phyloP scores from a whole-genome alignment of 2,329 filamentous ascomycete genomes.

The Dactylellina cionopaga region DNA sequence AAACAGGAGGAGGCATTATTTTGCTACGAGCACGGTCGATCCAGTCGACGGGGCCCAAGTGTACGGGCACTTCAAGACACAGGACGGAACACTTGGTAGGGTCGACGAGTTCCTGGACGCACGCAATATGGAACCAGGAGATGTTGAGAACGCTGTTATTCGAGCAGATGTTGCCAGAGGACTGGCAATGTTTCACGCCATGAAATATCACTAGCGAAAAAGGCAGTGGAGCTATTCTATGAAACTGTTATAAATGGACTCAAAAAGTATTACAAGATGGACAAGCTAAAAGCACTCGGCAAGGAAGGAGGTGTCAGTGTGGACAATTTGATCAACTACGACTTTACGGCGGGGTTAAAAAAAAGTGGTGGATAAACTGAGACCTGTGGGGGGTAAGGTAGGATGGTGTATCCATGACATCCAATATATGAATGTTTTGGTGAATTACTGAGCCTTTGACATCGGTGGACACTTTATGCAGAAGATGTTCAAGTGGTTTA shows the following conservation, averaged over 20 bases:
- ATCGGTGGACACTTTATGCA: constrained; percentile 56
- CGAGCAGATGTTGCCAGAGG: constrained; percentile 53
- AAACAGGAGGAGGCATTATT: constrained; percentile 54
- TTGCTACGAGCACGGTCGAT: constrained; percentile 53
- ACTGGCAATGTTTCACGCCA: constrained; percentile 47
- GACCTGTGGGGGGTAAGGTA: constrained; percentile 50
- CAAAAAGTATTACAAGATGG: constrained; percentile 50
- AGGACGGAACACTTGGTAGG: constrained; percentile 53
- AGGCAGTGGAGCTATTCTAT: neutral
- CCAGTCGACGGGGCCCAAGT: constrained; percentile 52
- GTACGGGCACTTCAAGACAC: constrained; percentile 54
- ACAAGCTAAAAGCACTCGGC: constrained; percentile 53
- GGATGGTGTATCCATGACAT: constrained; percentile 56
- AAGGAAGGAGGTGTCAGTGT: constrained; percentile 54
- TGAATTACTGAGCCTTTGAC: constrained; percentile 55
- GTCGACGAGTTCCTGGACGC: constrained; percentile 55
- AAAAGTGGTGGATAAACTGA: constrained; percentile 40
- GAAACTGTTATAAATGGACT: constrained; percentile 43
- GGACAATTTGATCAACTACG: constrained; percentile 54
- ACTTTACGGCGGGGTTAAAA: constrained; percentile 49
- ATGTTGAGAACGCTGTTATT: constrained; percentile 53
- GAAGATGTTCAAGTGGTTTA: constrained; percentile 57
- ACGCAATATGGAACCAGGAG: constrained; percentile 53
- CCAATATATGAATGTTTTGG: constrained; percentile 55
- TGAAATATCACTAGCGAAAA: constrained; percentile 36